Conservation (phyloP, 169 alveolate genomes). For the Blepharisma undulans region DNA sequence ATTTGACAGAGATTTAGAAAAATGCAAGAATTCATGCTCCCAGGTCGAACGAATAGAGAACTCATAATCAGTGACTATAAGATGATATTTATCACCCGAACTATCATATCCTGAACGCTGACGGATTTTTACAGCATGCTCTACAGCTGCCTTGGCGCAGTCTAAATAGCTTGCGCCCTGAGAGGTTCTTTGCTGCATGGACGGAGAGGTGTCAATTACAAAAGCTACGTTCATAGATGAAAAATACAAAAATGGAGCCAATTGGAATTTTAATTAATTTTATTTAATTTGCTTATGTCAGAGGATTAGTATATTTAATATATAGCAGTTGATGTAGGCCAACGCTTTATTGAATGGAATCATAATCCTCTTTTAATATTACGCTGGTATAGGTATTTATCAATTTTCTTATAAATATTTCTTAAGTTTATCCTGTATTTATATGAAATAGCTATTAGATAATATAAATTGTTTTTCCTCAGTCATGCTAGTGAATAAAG, state of each 20-base stretch:
- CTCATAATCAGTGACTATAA: slow-evolving; percentile 2
- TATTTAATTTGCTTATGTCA: no score
- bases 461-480: no score
- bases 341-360: neutral
- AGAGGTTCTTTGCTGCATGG: slow-evolving; percentile 37
- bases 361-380: no score
- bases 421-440: no score
- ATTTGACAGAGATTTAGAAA: neutral
- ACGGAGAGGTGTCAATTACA: slow-evolving; percentile 22
- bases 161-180: slow-evolving; percentile 34
- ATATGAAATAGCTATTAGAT: no score
- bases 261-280: neutral
- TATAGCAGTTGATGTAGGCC: neutral
- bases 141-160: slow-evolving; percentile 30
- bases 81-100: slow-evolving; percentile 10
- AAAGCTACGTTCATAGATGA: slow-evolving; percentile 34
- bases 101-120: slow-evolving; percentile 31
- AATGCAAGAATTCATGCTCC: slow-evolving; percentile 30
- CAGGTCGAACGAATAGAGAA: slow-evolving; percentile 26
- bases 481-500: no score
- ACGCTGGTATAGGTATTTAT: no score
- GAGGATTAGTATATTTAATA: no score
- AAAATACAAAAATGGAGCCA: neutral
- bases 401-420: no score
- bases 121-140: slow-evolving; percentile 2